These are phyloP conservation scores for Penicillium sp. DNA, from an alignment of 2,329 filamentous ascomycete species.

Conservation along the genomic window DNA sequence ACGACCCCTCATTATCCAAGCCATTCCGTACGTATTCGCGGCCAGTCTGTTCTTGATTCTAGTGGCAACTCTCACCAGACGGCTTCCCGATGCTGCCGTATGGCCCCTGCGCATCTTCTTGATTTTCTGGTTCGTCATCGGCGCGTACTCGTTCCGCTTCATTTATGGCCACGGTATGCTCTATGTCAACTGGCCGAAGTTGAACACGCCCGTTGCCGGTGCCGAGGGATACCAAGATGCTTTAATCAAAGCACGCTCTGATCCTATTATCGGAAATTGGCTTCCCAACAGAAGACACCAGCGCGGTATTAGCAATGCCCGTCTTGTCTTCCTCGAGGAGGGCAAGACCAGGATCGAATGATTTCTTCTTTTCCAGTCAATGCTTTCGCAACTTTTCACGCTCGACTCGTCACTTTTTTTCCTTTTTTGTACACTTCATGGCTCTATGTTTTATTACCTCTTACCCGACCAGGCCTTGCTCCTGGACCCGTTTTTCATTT, in stretches of 20 bases:
- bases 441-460: constrained; percentile 19
- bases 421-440: constrained; percentile 15
- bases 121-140: constrained; percentile 67
- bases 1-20: constrained; percentile 79
- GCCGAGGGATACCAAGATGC: constrained; percentile 85
- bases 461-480: neutral
- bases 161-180: constrained; percentile 81
- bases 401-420: constrained; percentile 5
- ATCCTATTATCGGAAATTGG: constrained; percentile 71
- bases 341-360: constrained; percentile 95
- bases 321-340: constrained; percentile 83
- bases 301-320: constrained; percentile 73
- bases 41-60: constrained; percentile 80
- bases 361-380: neutral
- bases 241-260: constrained; percentile 73
- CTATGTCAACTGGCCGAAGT: constrained; percentile 97
- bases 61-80: constrained; percentile 66
- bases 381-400: neutral
- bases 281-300: constrained; percentile 62
- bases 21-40: constrained; percentile 84
- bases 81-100: constrained; percentile 66
- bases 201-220: constrained; percentile 82
- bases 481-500: constrained; percentile 8
- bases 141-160: constrained; percentile 68
- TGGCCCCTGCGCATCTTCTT: constrained; percentile 78